Conservation (phyloP, 805 yeast species). For the Zygotorulaspora sp. region DNA sequence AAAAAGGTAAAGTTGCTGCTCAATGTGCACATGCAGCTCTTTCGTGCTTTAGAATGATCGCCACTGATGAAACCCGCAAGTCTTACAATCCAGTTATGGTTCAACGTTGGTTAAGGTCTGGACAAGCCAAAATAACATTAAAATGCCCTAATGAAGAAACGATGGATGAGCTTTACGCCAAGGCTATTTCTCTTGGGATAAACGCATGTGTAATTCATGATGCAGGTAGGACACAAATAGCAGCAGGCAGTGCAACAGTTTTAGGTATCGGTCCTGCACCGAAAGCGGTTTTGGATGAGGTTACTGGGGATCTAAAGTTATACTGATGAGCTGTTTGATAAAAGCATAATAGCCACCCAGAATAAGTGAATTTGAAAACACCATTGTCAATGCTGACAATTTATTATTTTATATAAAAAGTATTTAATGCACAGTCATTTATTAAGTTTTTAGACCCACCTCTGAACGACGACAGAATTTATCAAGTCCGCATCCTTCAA, state of each 20-base stretch:
- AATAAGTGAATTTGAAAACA: no score
- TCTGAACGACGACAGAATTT: conserved; percentile 85
- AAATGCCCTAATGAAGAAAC: conserved; percentile 64
- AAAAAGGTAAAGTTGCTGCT: conserved; percentile 94
- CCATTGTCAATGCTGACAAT: no score
- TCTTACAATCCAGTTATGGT: conserved; percentile 60
- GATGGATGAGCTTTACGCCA: conserved; percentile 72
- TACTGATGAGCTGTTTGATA: no score
- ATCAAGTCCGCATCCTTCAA: conserved; percentile 71
- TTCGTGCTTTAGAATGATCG: conserved; percentile 72
- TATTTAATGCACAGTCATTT: conserved; percentile 1
- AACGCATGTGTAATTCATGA: conserved; percentile 82
- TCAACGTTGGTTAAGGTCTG: conserved; percentile 71
- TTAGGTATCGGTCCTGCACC: conserved; percentile 98
- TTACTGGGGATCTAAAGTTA: conserved; percentile 74
- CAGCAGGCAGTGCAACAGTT: conserved; percentile 94
- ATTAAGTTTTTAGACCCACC: conserved; percentile 48
- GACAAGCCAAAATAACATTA: conserved; percentile 91
- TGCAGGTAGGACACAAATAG: conserved; percentile 95
- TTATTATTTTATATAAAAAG: no score
- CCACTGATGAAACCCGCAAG: conserved; percentile 43
- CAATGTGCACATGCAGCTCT: conserved; percentile 98
- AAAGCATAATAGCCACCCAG: no score
- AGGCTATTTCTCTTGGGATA: conserved; percentile 73
- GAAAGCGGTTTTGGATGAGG: conserved; percentile 66